Evolutionary conservation across 352 stramenopile genomes (phyloP), one percentile per base, ranked within the genome.

Genomic region (Globisporangium megalacanthum): DNA sequence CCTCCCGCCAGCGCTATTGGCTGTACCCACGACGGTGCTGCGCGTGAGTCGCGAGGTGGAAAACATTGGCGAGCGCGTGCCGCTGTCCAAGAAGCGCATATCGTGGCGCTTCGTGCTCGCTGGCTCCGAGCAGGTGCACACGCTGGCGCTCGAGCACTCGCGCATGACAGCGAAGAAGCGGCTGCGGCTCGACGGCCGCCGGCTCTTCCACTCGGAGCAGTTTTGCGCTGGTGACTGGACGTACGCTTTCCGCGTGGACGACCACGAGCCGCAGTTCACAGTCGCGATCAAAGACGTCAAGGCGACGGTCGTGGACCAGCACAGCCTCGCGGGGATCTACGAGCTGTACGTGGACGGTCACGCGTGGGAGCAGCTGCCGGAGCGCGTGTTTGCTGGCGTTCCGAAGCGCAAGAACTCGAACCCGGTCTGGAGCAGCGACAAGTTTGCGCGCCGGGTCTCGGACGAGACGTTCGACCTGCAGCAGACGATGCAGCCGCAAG

Each of bases 61-160:
- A 64, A 94, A 90, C 69, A 91, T 92, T 55, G 85, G 85, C 41
- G 82, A 75, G 33, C 82, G 85, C 47, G 76, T 95, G 20, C 60
- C 86, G 37, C 68, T 86, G 65, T 91, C 82, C 52, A 95, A 94
- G 76, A 94, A 95, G 56, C 76, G 82, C 50, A 69, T 94, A 35
- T 92, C 80, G 19, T 94, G 86, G 83, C 80, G 81, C 52, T 93
- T 95, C 54, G 79, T 93, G 41, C 75, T 93, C 44, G 71, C 71
- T 4, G 78, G 77, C 1, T 86, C 76, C 14, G 75, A 90, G 53
- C 74, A 90, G 47, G 81, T 95, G 36, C 83, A 93, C 60, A 95
- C 85, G 37, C 66, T 95, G 17, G 92, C 78, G 69, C 73, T 95
- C 19, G 85, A 92, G 58, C 85, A 95, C 58, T 92, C 81, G 53